These are phyloP conservation scores for Stemphylium vesicarium DNA, from an alignment of 2,329 filamentous ascomycete species.

Conservation along the genomic window DNA sequence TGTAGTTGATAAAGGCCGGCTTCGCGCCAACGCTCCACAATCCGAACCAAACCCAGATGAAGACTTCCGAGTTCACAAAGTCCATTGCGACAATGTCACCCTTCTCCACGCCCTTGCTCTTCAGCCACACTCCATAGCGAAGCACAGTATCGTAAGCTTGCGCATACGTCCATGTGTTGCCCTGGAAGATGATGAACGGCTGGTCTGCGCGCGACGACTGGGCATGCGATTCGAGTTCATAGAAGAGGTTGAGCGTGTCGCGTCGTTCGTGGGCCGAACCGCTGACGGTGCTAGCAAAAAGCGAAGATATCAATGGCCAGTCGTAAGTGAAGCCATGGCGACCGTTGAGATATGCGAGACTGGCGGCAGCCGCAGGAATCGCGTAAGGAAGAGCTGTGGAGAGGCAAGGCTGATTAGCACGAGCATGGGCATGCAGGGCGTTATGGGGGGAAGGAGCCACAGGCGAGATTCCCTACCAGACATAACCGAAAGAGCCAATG, in stretches of 20 bases:
- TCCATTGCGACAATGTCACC: slow-evolving; percentile 50
- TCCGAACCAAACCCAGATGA: slow-evolving; percentile 49
- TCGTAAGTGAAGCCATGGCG: slow-evolving; percentile 72
- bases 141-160: slow-evolving; percentile 44
- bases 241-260: slow-evolving; percentile 66
- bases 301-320: slow-evolving; percentile 62
- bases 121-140: slow-evolving; percentile 47
- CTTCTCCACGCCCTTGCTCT: slow-evolving; percentile 42
- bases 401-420: background rate
- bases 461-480: slow-evolving; percentile 11
- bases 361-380: slow-evolving; percentile 46
- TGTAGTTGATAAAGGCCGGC: slow-evolving; percentile 50
- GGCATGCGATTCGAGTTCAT: slow-evolving; percentile 43
- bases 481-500: background rate
- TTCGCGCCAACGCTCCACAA: slow-evolving; percentile 48
- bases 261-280: slow-evolving; percentile 58
- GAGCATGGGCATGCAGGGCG: background rate
- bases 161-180: slow-evolving; percentile 43
- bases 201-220: slow-evolving; percentile 34
- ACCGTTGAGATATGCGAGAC: slow-evolving; percentile 69
- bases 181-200: slow-evolving; percentile 43
- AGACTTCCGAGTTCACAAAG: slow-evolving; percentile 46
- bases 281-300: slow-evolving; percentile 56
- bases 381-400: slow-evolving; percentile 35
- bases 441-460: background rate